Base-by-base conservation (phyloP, 2,329 filamentous ascomycete species). In the Colletotrichum sp. region DNA sequence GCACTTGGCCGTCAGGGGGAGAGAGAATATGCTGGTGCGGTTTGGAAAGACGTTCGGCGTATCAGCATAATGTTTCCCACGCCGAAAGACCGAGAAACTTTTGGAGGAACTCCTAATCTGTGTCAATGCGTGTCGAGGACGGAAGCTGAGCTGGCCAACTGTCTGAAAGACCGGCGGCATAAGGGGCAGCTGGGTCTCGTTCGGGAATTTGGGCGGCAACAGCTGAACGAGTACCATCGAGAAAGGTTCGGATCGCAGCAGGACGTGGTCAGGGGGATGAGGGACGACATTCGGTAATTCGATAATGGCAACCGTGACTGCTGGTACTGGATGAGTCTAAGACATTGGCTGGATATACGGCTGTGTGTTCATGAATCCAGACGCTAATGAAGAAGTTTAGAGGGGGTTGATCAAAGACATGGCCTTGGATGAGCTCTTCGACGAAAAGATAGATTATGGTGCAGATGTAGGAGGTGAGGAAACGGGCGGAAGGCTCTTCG, bases 31-130 rank as follows among this genome's bases (percentile, higher is more conserved):
- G 67, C 62, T 7, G 72, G 70, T 9, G 77, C 77, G 10, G 52
- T 28, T 18, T 80, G 82, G 81, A 76, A 77, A 30, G 80, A 79
- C 26, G 78, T 84, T 32, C 79, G 79, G 39, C 80, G 83, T 9
- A 66, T 84, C n/a, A 84, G 81, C 77, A 81, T 84, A 73, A 78
- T 79, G 66, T 84, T 84, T 62, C 77, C 80, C 5, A 77, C 76
- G 0, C 16, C 79, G 15, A 52, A 63, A 5, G 75, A 77, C 4
- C 78, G 82, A 30, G 79, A 77, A 6, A 71, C 32, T 26, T 84
- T 84, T 32, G 79, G 79, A 12, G 82, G 82, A 16, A 82, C 77
- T 16, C 82, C 82, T 7, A 74, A 68, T 13, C 28, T 68, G 21
- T 84, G 82, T 28, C 76, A 77, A n/a, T 84, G 82, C 75, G 80